These are phyloP conservation scores for Isoetes taiwanensis DNA, from an alignment of 75 land plant genomes.

Conservation along the genomic window DNA sequence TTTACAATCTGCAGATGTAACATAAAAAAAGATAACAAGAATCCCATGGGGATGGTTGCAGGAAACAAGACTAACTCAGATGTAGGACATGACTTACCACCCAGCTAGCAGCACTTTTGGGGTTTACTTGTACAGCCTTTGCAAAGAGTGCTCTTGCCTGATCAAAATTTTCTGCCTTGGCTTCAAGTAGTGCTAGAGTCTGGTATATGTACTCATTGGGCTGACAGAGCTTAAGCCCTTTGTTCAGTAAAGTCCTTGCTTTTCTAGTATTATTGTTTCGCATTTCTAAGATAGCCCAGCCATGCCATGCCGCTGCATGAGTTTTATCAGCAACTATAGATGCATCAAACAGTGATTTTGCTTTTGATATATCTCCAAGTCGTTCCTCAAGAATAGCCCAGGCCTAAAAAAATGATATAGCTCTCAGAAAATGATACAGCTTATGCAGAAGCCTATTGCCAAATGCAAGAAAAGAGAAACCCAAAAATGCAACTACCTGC, in stretches of 20 bases:
- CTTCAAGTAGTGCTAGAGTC: constrained; percentile 84
- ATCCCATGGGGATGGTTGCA: too few species aligned
- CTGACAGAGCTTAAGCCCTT: constrained; percentile 69
- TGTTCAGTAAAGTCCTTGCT: constrained; percentile 64
- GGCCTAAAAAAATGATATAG: constrained; percentile 33
- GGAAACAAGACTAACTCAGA: background rate
- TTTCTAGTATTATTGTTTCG: constrained; percentile 64
- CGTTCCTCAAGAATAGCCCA: constrained; percentile 86
- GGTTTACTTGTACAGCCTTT: constrained; percentile 67
- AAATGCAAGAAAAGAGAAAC: background rate
- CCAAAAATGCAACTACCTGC: constrained; percentile 45
- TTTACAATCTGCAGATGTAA: too few species aligned
- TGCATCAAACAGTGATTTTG: constrained; percentile 91
- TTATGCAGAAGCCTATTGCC: background rate
- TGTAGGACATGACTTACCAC: constrained; percentile 32
- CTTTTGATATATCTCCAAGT: constrained; percentile 54
- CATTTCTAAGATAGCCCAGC: constrained; percentile 89
- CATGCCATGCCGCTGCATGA: constrained; percentile 98
- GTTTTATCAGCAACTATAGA: constrained; percentile 85
- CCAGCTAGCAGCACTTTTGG: constrained; percentile 99
- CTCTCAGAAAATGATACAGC: background rate
- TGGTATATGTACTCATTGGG: constrained; percentile 88
- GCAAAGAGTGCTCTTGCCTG: constrained; percentile 61
- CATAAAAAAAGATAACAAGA: too few species aligned
- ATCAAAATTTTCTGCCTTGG: constrained; percentile 48